These are phyloP conservation scores for Pythium coloratum DNA, from an alignment of 352 stramenopile genomes.

Conservation along the genomic window DNA sequence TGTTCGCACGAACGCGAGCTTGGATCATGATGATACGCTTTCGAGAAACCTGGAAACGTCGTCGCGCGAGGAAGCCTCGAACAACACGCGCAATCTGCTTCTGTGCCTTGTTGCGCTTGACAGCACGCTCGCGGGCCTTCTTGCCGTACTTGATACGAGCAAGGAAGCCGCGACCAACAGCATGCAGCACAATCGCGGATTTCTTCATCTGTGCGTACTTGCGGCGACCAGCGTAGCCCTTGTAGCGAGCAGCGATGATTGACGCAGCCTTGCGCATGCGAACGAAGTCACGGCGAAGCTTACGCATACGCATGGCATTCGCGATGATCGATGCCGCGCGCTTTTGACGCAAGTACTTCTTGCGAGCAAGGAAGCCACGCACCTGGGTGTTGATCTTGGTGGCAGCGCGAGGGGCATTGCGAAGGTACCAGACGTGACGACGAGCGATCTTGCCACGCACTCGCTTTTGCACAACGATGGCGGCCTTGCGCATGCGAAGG, in stretches of 20 bases:
- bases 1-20: slow-evolving; percentile 81
- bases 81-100: slow-evolving; percentile 71
- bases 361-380: slow-evolving; percentile 65
- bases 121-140: slow-evolving; percentile 72
- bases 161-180: slow-evolving; percentile 73
- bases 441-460: slow-evolving; percentile 71
- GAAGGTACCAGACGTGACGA: slow-evolving; percentile 67
- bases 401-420: slow-evolving; percentile 67
- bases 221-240: slow-evolving; percentile 55
- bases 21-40: slow-evolving; percentile 86
- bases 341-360: slow-evolving; percentile 64
- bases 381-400: slow-evolving; percentile 82
- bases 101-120: slow-evolving; percentile 77
- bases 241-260: slow-evolving; percentile 76
- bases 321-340: slow-evolving; percentile 66
- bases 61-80: slow-evolving; percentile 68
- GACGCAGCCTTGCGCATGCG: slow-evolving; percentile 60
- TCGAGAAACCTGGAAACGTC: slow-evolving; percentile 49
- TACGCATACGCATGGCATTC: slow-evolving; percentile 72
- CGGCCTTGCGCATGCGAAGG: slow-evolving; percentile 53
- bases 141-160: slow-evolving; percentile 87
- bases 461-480: slow-evolving; percentile 74
- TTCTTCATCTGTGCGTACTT: slow-evolving; percentile 73
- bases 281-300: slow-evolving; percentile 63
- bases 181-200: slow-evolving; percentile 76